Base-by-base conservation (phyloP, 2,329 filamentous ascomycete genomes). In the Claviceps cyperi region DNA sequence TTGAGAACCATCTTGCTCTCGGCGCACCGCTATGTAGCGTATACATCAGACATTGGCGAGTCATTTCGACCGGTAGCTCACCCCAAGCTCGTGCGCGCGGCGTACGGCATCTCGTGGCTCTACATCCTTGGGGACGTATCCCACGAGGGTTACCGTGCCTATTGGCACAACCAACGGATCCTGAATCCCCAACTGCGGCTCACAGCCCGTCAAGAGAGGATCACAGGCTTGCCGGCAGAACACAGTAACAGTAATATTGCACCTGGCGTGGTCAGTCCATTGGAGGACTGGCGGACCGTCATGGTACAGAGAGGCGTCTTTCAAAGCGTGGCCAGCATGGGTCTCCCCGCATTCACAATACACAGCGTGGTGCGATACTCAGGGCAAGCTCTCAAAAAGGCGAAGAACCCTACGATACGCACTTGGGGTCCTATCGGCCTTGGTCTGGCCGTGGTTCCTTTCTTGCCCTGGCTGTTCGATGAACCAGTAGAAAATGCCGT, bases 1-100 rank as follows among this genome's bases (percentile, higher is more conserved):
- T 71, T 92, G 54, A 82, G 87, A 54, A 95, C 90, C 7, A 86
- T 97, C 57, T 80, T 98, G 60, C 73, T 90, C 58, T 88, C 86
- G 15, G 90, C 90, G 4, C 92, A 97, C 62, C 83, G 92, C 60
- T 98, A 98, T 62, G 89, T 98, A 46, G 92, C 92, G 51, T 98
- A 98, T 66, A 97, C 92, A 0, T 90, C 84, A 19, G 91, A 97
- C 61, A 91, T 98, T 55, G 92, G 92, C 64, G 92, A 98, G 67
- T 94, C 86, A 0, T 98, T 98, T 69, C 81, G 92, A 2, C 92
- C 92, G 0, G 77, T 98, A 39, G 90, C 91, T 4, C 90, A 96
- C 63, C 91, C 89, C 0, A 81, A 76, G 59, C 69, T 94, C 3
- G 84, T 98, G 11, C 79, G 83, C 52, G 73, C 79, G 46, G 92